These are phyloP conservation scores for Plasmodium inui DNA, from an alignment of 169 alveolate species.

Conservation along the genomic window DNA sequence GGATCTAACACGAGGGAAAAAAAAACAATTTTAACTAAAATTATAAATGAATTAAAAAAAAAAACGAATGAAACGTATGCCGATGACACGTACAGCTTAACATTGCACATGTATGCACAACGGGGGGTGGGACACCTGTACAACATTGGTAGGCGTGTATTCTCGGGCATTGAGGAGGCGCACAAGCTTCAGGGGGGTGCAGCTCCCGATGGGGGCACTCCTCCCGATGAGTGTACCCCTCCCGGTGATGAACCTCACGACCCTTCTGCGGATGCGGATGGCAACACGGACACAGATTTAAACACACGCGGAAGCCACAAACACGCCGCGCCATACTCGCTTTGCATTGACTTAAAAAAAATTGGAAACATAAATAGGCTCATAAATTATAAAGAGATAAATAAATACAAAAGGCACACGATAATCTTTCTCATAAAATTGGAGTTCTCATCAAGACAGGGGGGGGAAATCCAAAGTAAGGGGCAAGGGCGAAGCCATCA, in stretches of 20 bases:
- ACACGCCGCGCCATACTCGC: background rate
- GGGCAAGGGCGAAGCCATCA: background rate
- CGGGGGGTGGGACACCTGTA: constrained; percentile 1
- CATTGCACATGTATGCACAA: constrained; percentile 34
- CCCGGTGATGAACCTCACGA: background rate
- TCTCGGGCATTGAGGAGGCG: background rate
- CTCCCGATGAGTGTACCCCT: no score
- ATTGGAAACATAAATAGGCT: constrained; percentile 6
- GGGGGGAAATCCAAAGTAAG: background rate
- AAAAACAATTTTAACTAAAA: constrained; percentile 21
- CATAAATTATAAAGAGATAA: constrained; percentile 35
- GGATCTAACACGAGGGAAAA: background rate
- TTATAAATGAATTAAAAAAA: constrained; percentile 44
- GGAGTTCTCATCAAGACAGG: constrained; percentile 3
- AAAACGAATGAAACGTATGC: constrained; percentile 19
- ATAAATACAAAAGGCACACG: constrained; percentile 52
- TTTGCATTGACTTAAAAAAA: constrained; percentile 34
- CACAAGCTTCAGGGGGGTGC: no score
- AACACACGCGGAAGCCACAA: background rate
- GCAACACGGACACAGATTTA: background rate
- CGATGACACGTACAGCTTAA: constrained; percentile 26
- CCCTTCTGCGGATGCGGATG: background rate
- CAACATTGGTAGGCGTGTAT: constrained; percentile 26
- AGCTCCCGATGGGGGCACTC: no score
- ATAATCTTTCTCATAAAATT: constrained; percentile 46